Conservation (phyloP, 1,284 basidiomycete genomes). For the Blastosporella zonata region DNA sequence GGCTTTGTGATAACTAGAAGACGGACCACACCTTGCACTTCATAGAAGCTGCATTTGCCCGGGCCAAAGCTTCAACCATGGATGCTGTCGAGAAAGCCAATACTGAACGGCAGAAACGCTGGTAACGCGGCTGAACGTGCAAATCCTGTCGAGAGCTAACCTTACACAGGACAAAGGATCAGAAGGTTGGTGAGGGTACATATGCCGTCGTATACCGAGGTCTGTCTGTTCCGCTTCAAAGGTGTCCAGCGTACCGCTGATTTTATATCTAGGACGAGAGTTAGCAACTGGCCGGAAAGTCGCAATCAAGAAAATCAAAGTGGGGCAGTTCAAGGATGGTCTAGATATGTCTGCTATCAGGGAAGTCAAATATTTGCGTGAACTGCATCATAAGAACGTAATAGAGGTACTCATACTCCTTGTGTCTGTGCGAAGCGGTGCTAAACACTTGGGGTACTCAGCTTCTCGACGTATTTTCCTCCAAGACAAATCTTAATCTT, state of each 20-base stretch:
- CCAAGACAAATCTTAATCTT: slow-evolving; percentile 94
- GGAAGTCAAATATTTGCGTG: slow-evolving; percentile 96
- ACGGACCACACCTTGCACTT: too few species aligned
- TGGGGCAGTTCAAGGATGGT: slow-evolving; percentile 96
- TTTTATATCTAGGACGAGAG: slow-evolving; percentile 53
- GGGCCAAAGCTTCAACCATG: slow-evolving; percentile 38
- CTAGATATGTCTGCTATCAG: slow-evolving; percentile 98
- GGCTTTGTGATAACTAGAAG: too few species aligned
- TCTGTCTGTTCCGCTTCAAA: slow-evolving; percentile 24
- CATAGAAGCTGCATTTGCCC: background rate
- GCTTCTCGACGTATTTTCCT: slow-evolving; percentile 97
- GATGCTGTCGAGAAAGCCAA: slow-evolving; percentile 78
- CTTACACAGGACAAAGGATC: slow-evolving; percentile 69
- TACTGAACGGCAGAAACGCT: slow-evolving; percentile 63
- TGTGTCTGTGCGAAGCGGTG: background rate
- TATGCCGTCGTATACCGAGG: slow-evolving; percentile 98
- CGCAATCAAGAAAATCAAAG: slow-evolving; percentile 98
- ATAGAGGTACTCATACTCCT: slow-evolving; percentile 64
- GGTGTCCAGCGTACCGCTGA: background rate
- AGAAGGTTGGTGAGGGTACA: slow-evolving; percentile 93
- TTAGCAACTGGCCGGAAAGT: slow-evolving; percentile 71
- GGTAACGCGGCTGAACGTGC: slow-evolving; percentile 40
- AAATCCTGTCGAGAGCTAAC: slow-evolving; percentile 10
- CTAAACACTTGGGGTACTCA: slow-evolving; percentile 30
- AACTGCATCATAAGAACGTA: slow-evolving; percentile 92